These are phyloP conservation scores for Talaromyces marneffei DNA, from an alignment of 2,329 filamentous ascomycete genomes.

Conservation along the genomic window DNA sequence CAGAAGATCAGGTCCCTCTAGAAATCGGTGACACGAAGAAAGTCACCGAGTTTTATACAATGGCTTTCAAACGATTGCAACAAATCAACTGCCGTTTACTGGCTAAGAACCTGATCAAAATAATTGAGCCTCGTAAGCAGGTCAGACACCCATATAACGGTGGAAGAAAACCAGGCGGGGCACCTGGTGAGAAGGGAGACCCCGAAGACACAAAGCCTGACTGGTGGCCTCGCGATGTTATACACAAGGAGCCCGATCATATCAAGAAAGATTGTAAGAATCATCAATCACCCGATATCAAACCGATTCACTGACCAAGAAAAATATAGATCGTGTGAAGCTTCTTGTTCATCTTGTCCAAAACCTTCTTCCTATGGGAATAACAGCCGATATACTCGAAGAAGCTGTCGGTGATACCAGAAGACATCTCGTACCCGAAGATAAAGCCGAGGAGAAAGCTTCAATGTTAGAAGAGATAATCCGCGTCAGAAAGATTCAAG, in stretches of 20 bases:
- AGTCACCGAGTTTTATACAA: conserved; percentile 36
- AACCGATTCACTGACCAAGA: background rate
- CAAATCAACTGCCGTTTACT: conserved; percentile 43
- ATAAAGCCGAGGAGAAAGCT: conserved; percentile 21
- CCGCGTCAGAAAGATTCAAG: conserved; percentile 35
- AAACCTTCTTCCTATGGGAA: conserved; percentile 29
- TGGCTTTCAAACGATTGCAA: conserved; percentile 39
- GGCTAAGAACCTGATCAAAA: conserved; percentile 43
- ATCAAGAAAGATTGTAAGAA: conserved; percentile 42
- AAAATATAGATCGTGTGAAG: conserved; percentile 15
- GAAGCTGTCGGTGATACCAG: conserved; percentile 37
- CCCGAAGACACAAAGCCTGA: conserved; percentile 42
- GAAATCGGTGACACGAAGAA: conserved; percentile 36
- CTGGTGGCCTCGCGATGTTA: conserved; percentile 41
- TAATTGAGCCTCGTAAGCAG: conserved; percentile 45
- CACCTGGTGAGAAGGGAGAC: conserved; percentile 35
- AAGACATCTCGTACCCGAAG: conserved; percentile 31
- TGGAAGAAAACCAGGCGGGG: conserved; percentile 28
- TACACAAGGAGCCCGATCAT: conserved; percentile 47
- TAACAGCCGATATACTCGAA: conserved; percentile 36
- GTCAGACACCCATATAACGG: conserved; percentile 46
- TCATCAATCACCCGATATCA: background rate
- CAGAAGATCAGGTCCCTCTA: conserved; percentile 26
- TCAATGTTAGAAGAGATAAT: conserved; percentile 39
- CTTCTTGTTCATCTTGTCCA: conserved; percentile 39